Percentiles rank a stretch among this genome's conserved stretches.
Evolutionary conservation across 805 yeast genomes (phyloP).

Genomic region (Suhomyces pyralidae): DNA sequence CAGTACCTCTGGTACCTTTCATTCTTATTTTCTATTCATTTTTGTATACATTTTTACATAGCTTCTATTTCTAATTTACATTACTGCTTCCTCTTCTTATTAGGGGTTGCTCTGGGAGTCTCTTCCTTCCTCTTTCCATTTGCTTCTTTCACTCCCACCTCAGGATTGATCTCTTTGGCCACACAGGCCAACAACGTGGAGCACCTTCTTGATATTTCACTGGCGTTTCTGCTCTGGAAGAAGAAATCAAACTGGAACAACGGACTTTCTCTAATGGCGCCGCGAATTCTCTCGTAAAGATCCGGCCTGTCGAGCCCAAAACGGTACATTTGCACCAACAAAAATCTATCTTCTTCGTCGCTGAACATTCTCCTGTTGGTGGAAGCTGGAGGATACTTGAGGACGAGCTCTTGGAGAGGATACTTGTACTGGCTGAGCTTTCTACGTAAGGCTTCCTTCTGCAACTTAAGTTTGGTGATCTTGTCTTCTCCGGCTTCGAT

Average conservation of each 20-base stretch:
- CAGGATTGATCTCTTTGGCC: conserved; percentile 52
- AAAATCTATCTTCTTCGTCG: conserved; percentile 88
- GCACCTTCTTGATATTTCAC: conserved; percentile 80
- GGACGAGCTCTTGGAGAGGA: conserved; percentile 75
- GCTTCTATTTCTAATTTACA: neutral
- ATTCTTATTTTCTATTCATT: no score
- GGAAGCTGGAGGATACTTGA: conserved; percentile 71
- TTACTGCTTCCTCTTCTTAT: conserved; percentile 2
- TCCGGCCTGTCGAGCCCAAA: conserved; percentile 79
- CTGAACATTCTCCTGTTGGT: conserved; percentile 63
- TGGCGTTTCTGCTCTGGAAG: conserved; percentile 71
- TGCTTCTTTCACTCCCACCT: neutral
- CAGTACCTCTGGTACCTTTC: no score
- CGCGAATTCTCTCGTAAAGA: conserved; percentile 73
- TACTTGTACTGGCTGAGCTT: conserved; percentile 67
- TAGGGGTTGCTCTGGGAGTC: conserved; percentile 6
- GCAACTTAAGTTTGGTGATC: conserved; percentile 58
- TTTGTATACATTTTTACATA: no score
- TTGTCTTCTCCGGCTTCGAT: conserved; percentile 90
- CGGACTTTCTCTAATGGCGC: conserved; percentile 68
- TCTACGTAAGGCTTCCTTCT: conserved; percentile 74
- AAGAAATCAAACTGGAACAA: conserved; percentile 86
- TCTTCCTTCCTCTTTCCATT: conserved; percentile 7
- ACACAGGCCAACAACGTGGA: conserved; percentile 72
- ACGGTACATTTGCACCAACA: conserved; percentile 73